Percentiles rank a stretch among this genome's conserved stretches.
phyloP scores from a whole-genome alignment of 768 basidiomycete species.

The Rhizopogon vesiculosus region DNA sequence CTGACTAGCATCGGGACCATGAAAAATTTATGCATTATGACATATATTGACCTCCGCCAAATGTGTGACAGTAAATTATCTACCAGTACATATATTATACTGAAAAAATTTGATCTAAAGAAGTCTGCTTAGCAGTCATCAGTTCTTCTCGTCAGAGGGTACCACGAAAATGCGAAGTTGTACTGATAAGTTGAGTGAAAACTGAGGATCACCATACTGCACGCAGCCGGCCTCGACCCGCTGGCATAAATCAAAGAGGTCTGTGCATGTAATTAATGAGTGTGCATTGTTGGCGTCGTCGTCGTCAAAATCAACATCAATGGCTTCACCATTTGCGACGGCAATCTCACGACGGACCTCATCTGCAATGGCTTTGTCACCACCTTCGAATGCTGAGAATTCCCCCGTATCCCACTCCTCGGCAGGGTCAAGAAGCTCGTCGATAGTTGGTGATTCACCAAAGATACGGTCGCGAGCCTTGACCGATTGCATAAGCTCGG shows the following conservation, averaged over 20 bases:
- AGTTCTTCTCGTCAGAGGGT: no score
- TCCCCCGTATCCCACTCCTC: slow-evolving; percentile 7
- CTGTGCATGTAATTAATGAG: background rate
- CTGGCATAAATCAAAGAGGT: slow-evolving; percentile 1
- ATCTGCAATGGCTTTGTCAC: background rate
- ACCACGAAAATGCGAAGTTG: background rate
- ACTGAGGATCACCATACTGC: no score
- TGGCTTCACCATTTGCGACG: background rate
- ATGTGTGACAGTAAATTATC: no score
- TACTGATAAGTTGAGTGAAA: slow-evolving; percentile 2
- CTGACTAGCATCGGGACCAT: no score
- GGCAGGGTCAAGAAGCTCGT: slow-evolving; percentile 12
- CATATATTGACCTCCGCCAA: no score
- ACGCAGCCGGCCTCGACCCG: no score
- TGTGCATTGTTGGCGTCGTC: background rate
- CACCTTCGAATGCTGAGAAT: background rate
- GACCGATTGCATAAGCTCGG: slow-evolving; percentile 10
- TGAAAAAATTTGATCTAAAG: no score
- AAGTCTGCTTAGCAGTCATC: no score
- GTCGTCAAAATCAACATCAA: background rate
- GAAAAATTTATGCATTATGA: no score
- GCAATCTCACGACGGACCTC: background rate
- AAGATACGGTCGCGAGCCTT: slow-evolving; percentile 8
- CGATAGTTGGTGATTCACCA: slow-evolving; percentile 4
- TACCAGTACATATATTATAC: no score